Evolutionary conservation across 2,329 filamentous ascomycete species (phyloP), one percentile per base, ranked within the genome.

Genomic region (Ustilaginoidea virens): DNA sequence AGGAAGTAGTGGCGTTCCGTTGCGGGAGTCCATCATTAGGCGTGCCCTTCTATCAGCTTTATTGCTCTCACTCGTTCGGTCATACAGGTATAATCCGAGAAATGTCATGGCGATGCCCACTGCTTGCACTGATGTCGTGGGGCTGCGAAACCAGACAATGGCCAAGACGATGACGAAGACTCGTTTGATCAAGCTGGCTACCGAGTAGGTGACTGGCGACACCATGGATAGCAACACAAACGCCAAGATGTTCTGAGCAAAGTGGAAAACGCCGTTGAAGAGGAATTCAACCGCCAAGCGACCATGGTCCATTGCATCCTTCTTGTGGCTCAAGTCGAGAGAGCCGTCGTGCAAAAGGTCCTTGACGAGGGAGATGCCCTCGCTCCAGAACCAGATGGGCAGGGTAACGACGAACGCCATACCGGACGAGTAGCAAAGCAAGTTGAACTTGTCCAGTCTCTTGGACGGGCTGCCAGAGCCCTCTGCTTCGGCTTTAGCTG

Each of bases 261-360:
- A 98, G 54, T 98, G 90, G 48, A 92, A 94, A 4, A 83, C 77
- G 31, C 90, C 90, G 51, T 98, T 98, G 65, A 98, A 96, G 29
- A 96, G 51, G 49, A 92, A 96, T 48, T 98, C 90, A n/a, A 92
- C 46, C 1, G 66, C 59, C 25, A 79, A 51, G 3, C 81, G 72
- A 16, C 78, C 82, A 34, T 86, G 77, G 38, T 81, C 78, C 42
- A 80, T 76, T 9, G 78, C 72, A 17, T 86, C 65, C 19, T 76
- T 73, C 15, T 55, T 56, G 23, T 60, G 49, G 27, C 51, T 60
- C 24, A 76, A 49, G 38, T 74, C 68, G 30, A 96, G 66, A 2
- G 74, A 67, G n/a, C 83, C 85, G 44, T 93, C 82, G 29, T 74
- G 65, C 19, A 87, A 62, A 40, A 94, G 75, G 47, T 93, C 85